Evolutionary conservation across 108 stramenopile species (phyloP), one percentile per base, ranked within the genome.

Genomic region (Nannochloropsis oceanica): DNA sequence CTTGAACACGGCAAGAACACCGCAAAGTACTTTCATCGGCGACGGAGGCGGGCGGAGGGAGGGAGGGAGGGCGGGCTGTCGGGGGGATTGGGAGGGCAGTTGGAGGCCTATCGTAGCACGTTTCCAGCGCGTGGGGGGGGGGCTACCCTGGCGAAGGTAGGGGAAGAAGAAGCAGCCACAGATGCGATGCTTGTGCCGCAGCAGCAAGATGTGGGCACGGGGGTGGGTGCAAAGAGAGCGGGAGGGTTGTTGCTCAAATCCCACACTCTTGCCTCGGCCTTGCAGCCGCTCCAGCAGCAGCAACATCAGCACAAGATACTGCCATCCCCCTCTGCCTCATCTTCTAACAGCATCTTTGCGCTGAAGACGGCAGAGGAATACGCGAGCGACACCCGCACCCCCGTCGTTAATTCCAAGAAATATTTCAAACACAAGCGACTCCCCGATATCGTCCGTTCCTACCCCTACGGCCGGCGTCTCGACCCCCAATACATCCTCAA

Each of bases 341-440:
- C 59, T 10, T 18, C n/a, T 10, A 73, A 9, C 59, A 18, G 59
- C 22, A 73, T 73, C 59, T 89, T 90, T 43, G 89, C 85, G 27
- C 43, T 91, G 11, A 91, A 91, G 43, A 91, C 89, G 42, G 90
- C 90, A 9, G 89, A 90, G 81, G 90, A 91, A 84, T 91, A 90
- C 82, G 90, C 90, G 27, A 44, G 81, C 42, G 90, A 90, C 85
- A 90, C 89, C 42, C 84, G 86, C 27, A 87, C 86, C 27, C 87
- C 88, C 12, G 90, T 90, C 26, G 87, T 89, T 42, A 82, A 80
- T 24, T 26, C 81, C 27, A 89, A 85, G 89, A 89, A 90, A 84
- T 91, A 91, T 42, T 90, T 90, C 82, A 88, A 88, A 84, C 87
- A 88, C 59, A 88, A 81, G 80, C 84, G 85, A 44, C 84, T 88